These are phyloP conservation scores for Sugiyamaella qingdaonensis DNA, from an alignment of 805 yeast species.

Conservation along the genomic window DNA sequence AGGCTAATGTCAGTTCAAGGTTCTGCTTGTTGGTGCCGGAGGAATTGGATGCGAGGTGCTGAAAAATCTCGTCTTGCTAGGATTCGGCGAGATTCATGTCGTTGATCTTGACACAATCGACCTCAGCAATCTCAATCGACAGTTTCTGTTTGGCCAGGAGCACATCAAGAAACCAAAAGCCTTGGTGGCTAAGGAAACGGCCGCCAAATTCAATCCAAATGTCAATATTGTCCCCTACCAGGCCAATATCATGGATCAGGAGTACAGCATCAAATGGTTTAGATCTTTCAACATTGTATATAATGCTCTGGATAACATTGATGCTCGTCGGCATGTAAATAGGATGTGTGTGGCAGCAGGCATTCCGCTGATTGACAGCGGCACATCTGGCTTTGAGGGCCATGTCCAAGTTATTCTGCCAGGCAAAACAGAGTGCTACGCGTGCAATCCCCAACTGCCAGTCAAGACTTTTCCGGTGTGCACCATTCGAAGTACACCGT, in stretches of 20 bases:
- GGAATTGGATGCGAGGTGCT: conserved; percentile 93
- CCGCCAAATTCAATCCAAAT: conserved; percentile 61
- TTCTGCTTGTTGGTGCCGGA: conserved; percentile 89
- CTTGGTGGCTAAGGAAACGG: conserved; percentile 78
- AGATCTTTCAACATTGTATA: conserved; percentile 70
- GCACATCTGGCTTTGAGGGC: conserved; percentile 93
- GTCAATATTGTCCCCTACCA: conserved; percentile 74
- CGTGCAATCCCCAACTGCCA: conserved; percentile 79
- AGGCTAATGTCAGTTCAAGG: conserved; percentile 32
- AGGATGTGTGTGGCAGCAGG: conserved; percentile 68
- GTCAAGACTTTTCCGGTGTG: conserved; percentile 95
- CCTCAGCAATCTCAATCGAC: conserved; percentile 85
- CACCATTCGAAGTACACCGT: conserved; percentile 94
- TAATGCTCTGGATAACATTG: conserved; percentile 91
- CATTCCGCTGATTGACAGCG: conserved; percentile 83
- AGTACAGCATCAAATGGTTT: conserved; percentile 76
- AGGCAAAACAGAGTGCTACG: conserved; percentile 83
- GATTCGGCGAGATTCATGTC: conserved; percentile 81
- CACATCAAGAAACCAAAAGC: conserved; percentile 91
- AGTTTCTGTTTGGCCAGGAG: conserved; percentile 80
- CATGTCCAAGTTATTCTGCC: conserved; percentile 91
- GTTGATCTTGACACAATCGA: conserved; percentile 97
- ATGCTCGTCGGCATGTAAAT: conserved; percentile 88
- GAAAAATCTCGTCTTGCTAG: conserved; percentile 72
- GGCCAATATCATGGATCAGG: conserved; percentile 80